Evolutionary conservation across 148 eudicot species (phyloP), one percentile per base, ranked within the genome.

Genomic region (Rhododendron simsii): DNA sequence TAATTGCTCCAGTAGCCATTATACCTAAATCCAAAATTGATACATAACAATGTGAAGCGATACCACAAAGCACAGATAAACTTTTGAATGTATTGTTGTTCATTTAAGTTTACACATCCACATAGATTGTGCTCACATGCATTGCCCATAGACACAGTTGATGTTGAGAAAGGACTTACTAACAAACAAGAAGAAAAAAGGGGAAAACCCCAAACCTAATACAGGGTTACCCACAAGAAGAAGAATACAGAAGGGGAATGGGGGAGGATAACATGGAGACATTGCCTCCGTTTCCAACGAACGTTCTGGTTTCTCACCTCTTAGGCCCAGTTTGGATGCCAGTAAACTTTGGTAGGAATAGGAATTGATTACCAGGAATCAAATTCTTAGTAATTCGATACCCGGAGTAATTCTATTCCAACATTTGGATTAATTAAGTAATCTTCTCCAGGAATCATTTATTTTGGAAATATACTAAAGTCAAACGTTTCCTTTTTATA

Each of bases 1-100:
- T 94, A 86, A 97, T 87, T 88, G 98, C 99, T 87, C 99, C 99
- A 89, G 93, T 94, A 77, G 99, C 95, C 99, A 97, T 95, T 78
- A 93, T 91, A 86, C 96, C 99, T 97, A 92, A 55, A 84, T 30
- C 39, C 88, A 89, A 75, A 80, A 67, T 26, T 55, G 21, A 83
- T 86, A 20, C 14, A 86, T 41, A 37, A 26, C 33, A 26, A 13
- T 86, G 45, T 26, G 23, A 85, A 77, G 4, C 3, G 2, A 50
- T 63, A 20, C 48, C 26, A 23, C 39, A 35, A 30, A 8, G 44
- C 65, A 81, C 41, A 76, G n/a, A 21, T 33, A 71, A 33, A 71
- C 37, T 14, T 30, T 4, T 30, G 20, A 30, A 30, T 30, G 18
- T 13, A 71, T 30, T 71, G 74, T 67, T n/a, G 76, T 30, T 33